Percentiles rank a stretch among this genome's conserved stretches.
phyloP scores from a whole-genome alignment of 2,329 filamentous ascomycete genomes.

The Onygenales sp. region DNA sequence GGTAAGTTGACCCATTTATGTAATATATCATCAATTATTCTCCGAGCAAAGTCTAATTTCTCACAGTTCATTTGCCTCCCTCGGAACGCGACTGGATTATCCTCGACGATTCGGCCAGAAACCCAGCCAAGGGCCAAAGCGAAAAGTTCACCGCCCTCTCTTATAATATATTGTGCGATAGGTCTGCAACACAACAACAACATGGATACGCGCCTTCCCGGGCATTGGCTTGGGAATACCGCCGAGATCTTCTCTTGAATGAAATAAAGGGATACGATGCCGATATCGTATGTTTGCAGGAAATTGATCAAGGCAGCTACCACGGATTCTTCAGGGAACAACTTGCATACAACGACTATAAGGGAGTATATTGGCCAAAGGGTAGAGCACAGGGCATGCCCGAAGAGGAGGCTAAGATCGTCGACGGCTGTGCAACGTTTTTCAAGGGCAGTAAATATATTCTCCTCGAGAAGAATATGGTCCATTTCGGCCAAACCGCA shows the following conservation, averaged over 20 bases:
- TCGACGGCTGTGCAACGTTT: conserved; percentile 95
- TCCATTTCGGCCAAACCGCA: conserved; percentile 84
- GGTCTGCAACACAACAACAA: conserved; percentile 72
- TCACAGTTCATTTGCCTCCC: conserved; percentile 65
- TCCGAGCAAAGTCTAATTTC: conserved; percentile 11
- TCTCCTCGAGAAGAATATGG: conserved; percentile 82
- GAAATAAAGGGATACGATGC: conserved; percentile 72
- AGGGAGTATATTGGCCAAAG: conserved; percentile 87
- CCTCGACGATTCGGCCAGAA: conserved; percentile 47
- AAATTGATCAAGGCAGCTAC: conserved; percentile 86
- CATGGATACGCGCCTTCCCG: conserved; percentile 85
- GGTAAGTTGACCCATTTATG: conserved; percentile 48
- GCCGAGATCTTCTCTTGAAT: conserved; percentile 70
- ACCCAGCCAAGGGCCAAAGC: conserved; percentile 39
- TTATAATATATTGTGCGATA: conserved; percentile 94
- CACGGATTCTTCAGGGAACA: conserved; percentile 84
- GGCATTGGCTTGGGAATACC: conserved; percentile 78
- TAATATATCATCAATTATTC: background rate
- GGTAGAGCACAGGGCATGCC: conserved; percentile 84
- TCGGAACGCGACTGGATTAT: conserved; percentile 66
- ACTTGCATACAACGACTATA: conserved; percentile 80
- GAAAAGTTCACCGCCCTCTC: conserved; percentile 76
- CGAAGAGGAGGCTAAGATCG: conserved; percentile 76
- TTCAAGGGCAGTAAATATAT: conserved; percentile 95
- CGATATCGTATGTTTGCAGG: conserved; percentile 87